A percentile compares a stretch with the other conserved stretches of the same genome.
Conservation (phyloP, 2,329 filamentous ascomycete genomes). For the Xylaria sp. region DNA sequence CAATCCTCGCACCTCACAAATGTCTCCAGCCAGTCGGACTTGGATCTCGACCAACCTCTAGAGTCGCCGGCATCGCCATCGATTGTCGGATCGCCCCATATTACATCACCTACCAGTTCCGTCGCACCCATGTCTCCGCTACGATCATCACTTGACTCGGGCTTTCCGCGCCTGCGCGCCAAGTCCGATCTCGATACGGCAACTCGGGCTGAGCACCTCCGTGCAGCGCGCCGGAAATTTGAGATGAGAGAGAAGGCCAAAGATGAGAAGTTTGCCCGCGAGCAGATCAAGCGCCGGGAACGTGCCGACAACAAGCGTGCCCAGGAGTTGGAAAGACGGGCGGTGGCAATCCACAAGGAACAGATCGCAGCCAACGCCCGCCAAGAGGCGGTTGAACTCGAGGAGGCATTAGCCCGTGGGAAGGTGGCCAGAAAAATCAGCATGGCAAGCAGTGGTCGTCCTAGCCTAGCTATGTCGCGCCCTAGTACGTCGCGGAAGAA, state of each 20-base stretch:
- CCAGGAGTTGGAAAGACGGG: conserved; percentile 51
- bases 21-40: conserved; percentile 53
- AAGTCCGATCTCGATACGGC: conserved; percentile 62
- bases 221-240: conserved; percentile 64
- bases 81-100: conserved; percentile 26
- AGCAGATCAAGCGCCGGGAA: conserved; percentile 61
- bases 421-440: conserved; percentile 38
- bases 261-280: conserved; percentile 63
- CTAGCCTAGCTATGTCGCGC: conserved; percentile 32
- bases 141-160: conserved; percentile 60
- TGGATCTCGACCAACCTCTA: conserved; percentile 44
- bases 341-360: conserved; percentile 49
- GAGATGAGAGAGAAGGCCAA: conserved; percentile 64
- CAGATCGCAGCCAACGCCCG: conserved; percentile 46
- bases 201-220: conserved; percentile 59
- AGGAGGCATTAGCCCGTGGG: conserved; percentile 34
- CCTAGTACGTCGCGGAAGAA: conserved; percentile 36
- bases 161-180: conserved; percentile 60
- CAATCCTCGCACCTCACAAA: conserved; percentile 45
- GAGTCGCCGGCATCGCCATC: conserved; percentile 41
- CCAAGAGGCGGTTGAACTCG: conserved; percentile 40
- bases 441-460: conserved; percentile 34
- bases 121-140: conserved; percentile 53
- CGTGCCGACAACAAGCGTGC: conserved; percentile 61
- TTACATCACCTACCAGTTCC: conserved; percentile 41